Base-by-base conservation (phyloP, 345 rosid genomes). In the Schrenkiella parvula region DNA sequence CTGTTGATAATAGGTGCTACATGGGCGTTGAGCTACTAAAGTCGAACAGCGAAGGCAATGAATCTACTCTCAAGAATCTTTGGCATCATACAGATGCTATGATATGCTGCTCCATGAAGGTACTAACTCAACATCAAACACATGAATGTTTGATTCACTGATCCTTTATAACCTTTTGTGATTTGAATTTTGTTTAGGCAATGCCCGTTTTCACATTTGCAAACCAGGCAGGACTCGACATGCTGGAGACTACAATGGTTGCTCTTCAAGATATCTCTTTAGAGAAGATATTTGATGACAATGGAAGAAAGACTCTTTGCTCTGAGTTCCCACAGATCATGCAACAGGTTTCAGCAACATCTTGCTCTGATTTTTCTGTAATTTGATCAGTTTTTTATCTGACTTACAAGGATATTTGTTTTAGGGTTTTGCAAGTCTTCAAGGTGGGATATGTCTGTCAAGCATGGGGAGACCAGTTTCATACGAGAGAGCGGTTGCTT, bases 391-490 rank as follows among this genome's bases (percentile, higher is more conserved):
- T 18, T 35, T n/a, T 5, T 23, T 11, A 28, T 56, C n/a, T 52
- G 22, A 38, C 53, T 39, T 10, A 18, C 4, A 0, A 0, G 59
- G 47, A 76, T 71, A 1, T 58, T 59, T 18, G 21, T 28, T 75
- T 13, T 10, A 95, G 99, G 99, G 99, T 8, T 95, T 88, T 31
- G 86, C 90, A 14, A 89, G 93, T 70, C 93, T 95, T 44, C 95
- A 87, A 80, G 92, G 96, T 0, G 97, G 99, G 19, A 89, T 95
- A 64, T 95, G 99, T 47, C 81, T 95, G 70, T 95, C 99, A 18
- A 95, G 98, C 90, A 95, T 95, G 99, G 96, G 97, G 21, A 84
- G 99, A 64, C 99, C 99, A 0, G 96, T 91, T 50, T 95, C 98
- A 1, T 95, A 87, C 1, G 99, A 91, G 77, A 85, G 95, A 73